A percentile compares a stretch with the other conserved stretches of the same genome.
phyloP scores from a whole-genome alignment of 768 basidiomycete genomes.

The Tylopilus rubrobrunneus region DNA sequence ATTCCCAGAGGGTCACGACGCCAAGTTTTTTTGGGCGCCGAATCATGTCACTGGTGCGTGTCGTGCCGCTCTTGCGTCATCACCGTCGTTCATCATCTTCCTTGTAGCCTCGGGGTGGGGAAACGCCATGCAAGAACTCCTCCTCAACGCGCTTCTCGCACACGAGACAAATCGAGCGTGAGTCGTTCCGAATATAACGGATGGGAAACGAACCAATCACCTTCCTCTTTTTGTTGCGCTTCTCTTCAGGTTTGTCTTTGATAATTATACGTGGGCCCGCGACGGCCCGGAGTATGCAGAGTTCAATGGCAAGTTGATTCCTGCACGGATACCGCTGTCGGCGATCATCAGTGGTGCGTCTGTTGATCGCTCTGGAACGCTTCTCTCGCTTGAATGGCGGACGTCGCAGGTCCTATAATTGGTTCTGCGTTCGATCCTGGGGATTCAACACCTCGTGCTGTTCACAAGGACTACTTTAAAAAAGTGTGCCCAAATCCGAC shows the following conservation, averaged over 20 bases:
- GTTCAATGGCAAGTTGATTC: conserved; percentile 49
- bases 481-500: conserved; percentile 44
- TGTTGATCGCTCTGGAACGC: not conserved
- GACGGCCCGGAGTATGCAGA: conserved; percentile 40
- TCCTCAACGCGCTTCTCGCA: conserved; percentile 50
- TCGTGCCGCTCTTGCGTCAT: no score
- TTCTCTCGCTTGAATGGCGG: not conserved
- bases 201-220: not conserved
- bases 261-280: conserved; percentile 55
- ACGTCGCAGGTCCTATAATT: conserved; percentile 37
- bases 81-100: not conserved
- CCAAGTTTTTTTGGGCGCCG: conserved; percentile 45
- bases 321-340: conserved; percentile 52
- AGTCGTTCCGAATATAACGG: conserved; percentile 15
- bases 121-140: conserved; percentile 56
- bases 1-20: conserved; percentile 37
- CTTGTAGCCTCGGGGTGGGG: conserved; percentile 53
- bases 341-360: conserved; percentile 47
- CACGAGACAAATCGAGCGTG: conserved; percentile 46
- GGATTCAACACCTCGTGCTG: conserved; percentile 39
- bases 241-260: conserved; percentile 46
- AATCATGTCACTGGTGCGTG: conserved; percentile 44
- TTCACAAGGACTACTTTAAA: conserved; percentile 44
- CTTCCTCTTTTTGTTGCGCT: no score
- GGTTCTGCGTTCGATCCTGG: conserved; percentile 37